A percentile compares a stretch with the other conserved stretches of the same genome.
phyloP scores from a whole-genome alignment of 495 filamentous ascomycete genomes.

The Xeromyces bisporus region DNA sequence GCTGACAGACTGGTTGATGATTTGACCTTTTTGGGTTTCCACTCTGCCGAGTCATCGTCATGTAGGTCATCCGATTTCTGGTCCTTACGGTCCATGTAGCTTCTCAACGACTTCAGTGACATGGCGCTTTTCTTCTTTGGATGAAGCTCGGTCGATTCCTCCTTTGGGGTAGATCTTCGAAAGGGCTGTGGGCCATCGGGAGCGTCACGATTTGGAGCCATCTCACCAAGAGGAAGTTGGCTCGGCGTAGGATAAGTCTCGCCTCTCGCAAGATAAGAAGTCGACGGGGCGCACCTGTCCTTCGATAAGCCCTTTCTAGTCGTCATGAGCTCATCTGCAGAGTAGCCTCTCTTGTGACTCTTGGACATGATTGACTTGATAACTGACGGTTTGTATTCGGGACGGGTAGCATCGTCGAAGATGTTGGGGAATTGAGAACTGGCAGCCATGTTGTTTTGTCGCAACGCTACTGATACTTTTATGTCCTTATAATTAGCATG shows the following conservation, averaged over 20 bases:
- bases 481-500: no score
- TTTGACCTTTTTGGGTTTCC: constrained; percentile 66
- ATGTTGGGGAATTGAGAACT: constrained; percentile 22
- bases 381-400: constrained; percentile 23
- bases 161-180: constrained; percentile 11
- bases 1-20: constrained; percentile 62
- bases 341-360: constrained; percentile 24
- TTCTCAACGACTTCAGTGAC: constrained; percentile 43
- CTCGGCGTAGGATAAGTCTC: constrained; percentile 6
- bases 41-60: constrained; percentile 14
- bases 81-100: constrained; percentile 38
- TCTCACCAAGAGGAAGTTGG: constrained; percentile 23
- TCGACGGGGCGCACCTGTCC: constrained; percentile 8
- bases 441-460: constrained; percentile 22
- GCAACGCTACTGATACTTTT: no score
- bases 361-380: constrained; percentile 30
- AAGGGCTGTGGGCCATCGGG: constrained; percentile 9
- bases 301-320: constrained; percentile 2
- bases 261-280: constrained; percentile 14
- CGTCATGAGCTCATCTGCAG: constrained; percentile 19
- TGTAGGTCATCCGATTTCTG: constrained; percentile 26
- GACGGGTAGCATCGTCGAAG: constrained; percentile 27
- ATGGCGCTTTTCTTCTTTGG: constrained; percentile 54
- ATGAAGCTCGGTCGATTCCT: constrained; percentile 22
- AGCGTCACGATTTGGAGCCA: constrained; percentile 23